phyloP scores from a whole-genome alignment of 257 asterid species.

The Fraxinus pennsylvanica region DNA sequence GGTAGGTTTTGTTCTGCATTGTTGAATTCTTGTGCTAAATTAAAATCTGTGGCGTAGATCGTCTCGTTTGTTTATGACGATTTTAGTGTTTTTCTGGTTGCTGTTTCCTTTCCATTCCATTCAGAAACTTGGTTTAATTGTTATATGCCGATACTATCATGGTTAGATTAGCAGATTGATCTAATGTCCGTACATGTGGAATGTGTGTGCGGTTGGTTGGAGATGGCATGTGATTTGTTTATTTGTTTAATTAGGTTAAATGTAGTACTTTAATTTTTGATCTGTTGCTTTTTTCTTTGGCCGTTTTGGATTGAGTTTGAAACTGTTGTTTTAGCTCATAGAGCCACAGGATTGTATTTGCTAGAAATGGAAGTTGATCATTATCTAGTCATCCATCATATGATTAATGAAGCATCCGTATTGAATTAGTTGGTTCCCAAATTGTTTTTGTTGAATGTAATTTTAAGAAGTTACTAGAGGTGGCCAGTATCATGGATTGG shows the following conservation, averaged over 20 bases:
- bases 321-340: neutral
- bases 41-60: neutral
- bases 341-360: neutral
- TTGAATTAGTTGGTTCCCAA: neutral
- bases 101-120: neutral
- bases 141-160: neutral
- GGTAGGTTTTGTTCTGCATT: conserved; percentile 27
- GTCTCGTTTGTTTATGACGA: neutral
- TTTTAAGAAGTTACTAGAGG: neutral
- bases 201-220: too few species aligned
- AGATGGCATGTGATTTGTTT: neutral
- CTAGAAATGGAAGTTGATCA: conserved; percentile 4
- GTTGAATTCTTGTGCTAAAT: neutral
- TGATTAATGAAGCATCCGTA: conserved; percentile 8
- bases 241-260: neutral
- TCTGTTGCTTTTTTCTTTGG: neutral
- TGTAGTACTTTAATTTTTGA: too few species aligned
- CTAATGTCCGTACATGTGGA: conserved; percentile 13
- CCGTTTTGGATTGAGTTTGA: neutral
- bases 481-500: neutral
- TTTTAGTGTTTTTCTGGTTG: conserved; percentile 21
- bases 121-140: neutral
- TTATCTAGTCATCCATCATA: neutral
- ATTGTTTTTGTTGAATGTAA: conserved; percentile 6
- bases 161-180: conserved; percentile 14